Evolutionary conservation across 2,329 filamentous ascomycete genomes (phyloP).

Genomic region (Aureobasidium sp.): DNA sequence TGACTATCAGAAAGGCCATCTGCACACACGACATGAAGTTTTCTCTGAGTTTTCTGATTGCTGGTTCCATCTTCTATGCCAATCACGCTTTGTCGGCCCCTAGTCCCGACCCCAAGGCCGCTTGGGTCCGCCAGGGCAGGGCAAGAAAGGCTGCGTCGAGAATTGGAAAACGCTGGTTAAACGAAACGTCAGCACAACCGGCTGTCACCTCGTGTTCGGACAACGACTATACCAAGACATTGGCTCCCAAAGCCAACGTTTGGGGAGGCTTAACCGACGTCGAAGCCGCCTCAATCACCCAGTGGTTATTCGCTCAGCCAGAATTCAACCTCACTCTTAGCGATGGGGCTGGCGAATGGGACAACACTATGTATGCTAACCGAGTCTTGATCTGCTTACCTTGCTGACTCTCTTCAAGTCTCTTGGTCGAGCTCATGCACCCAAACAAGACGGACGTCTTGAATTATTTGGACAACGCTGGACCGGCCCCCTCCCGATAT

Average conservation of each 20-base stretch:
- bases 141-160: constrained; percentile 18
- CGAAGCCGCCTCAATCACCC: constrained; percentile 34
- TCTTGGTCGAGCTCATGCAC: constrained; percentile 32
- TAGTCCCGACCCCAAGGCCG: constrained; percentile 20
- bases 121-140: constrained; percentile 20
- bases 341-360: constrained; percentile 23
- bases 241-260: constrained; percentile 38
- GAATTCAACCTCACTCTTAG: constrained; percentile 34
- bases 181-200: constrained; percentile 6
- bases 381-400: not conserved
- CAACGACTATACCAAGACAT: constrained; percentile 6
- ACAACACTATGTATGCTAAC: constrained; percentile 20
- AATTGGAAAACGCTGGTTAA: constrained; percentile 17
- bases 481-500: constrained; percentile 34
- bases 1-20: not conserved
- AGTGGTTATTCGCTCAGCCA: constrained; percentile 35
- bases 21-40: not conserved
- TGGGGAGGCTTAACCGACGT: constrained; percentile 35
- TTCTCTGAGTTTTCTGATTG: not conserved
- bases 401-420: constrained; percentile 7
- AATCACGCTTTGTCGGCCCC: constrained; percentile 5
- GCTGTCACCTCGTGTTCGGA: constrained; percentile 16
- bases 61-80: not conserved
- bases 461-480: constrained; percentile 37
- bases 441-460: constrained; percentile 46